Evolutionary conservation across 495 filamentous ascomycete species (phyloP).

Genomic region (Penicillium ochrochloron): DNA sequence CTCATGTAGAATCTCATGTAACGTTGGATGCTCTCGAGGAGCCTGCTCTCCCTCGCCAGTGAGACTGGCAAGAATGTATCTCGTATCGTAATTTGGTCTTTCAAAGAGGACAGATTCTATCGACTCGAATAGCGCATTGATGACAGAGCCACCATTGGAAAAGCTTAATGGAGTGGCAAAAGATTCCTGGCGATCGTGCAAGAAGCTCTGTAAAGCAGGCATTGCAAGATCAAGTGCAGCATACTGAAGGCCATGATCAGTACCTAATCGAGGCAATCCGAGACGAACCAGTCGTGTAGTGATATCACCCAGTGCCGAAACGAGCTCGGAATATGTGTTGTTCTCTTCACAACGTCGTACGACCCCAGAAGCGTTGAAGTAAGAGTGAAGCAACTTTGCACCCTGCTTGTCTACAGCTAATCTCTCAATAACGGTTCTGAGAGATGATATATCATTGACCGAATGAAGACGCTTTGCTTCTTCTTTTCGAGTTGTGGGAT

Average conservation of each 20-base stretch:
- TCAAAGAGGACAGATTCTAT: constrained; percentile 32
- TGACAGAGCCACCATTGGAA: background rate
- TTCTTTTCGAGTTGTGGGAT: constrained; percentile 7
- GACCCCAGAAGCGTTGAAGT: background rate
- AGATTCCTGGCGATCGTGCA: constrained; percentile 18
- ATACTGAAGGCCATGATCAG: constrained; percentile 33
- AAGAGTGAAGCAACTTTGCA: background rate
- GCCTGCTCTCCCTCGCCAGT: constrained; percentile 28
- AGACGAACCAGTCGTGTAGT: constrained; percentile 31
- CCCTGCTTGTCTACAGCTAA: constrained; percentile 20
- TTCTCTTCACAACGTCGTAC: constrained; percentile 24
- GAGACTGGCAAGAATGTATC: constrained; percentile 30
- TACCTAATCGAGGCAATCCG: constrained; percentile 3
- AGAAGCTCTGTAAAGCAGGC: constrained; percentile 31
- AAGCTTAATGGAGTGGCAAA: background rate
- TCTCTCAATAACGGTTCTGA: constrained; percentile 27
- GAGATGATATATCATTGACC: constrained; percentile 17
- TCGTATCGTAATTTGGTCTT: constrained; percentile 27
- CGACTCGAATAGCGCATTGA: constrained; percentile 26
- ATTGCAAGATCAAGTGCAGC: constrained; percentile 36
- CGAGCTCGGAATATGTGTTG: constrained; percentile 34
- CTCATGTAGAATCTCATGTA: constrained; percentile 31
- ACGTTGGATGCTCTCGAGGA: background rate
- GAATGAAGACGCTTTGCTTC: constrained; percentile 14
- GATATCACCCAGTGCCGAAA: constrained; percentile 35